Conservation (phyloP, 1,284 basidiomycete genomes). For the Moniliophthora roreri region DNA sequence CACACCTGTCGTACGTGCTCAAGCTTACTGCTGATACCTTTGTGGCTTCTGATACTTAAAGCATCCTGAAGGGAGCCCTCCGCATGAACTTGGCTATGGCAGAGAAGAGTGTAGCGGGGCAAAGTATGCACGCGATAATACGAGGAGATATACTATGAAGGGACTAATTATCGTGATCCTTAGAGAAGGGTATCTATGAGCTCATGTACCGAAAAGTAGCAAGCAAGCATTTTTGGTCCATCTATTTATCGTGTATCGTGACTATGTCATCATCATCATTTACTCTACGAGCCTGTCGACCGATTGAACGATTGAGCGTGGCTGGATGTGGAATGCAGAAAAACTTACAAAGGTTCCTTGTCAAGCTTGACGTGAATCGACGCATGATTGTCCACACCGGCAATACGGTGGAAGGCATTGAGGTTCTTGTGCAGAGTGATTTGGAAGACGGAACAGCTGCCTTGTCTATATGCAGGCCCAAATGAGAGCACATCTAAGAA, state of each 20-base stretch:
- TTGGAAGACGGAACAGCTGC: constrained; percentile 89
- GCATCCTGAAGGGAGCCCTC: too few species aligned
- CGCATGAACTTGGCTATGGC: too few species aligned
- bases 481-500: constrained; percentile 5
- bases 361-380: constrained; percentile 65
- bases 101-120: too few species aligned
- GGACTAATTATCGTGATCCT: too few species aligned
- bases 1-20: too few species aligned
- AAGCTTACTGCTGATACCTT: too few species aligned
- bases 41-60: too few species aligned
- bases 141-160: too few species aligned
- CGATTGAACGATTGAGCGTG: not conserved
- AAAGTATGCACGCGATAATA: too few species aligned
- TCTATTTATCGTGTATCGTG: not conserved
- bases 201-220: too few species aligned
- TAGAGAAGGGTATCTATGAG: too few species aligned
- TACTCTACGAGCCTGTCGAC: not conserved
- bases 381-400: constrained; percentile 74
- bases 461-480: constrained; percentile 59
- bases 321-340: not conserved
- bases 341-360: constrained; percentile 47
- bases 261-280: not conserved
- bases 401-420: constrained; percentile 90
- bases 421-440: constrained; percentile 97
- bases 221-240: too few species aligned